Evolutionary conservation across 2,329 filamentous ascomycete genomes (phyloP), one percentile per base, ranked within the genome.

Genomic region (Aspergillus sp.): DNA sequence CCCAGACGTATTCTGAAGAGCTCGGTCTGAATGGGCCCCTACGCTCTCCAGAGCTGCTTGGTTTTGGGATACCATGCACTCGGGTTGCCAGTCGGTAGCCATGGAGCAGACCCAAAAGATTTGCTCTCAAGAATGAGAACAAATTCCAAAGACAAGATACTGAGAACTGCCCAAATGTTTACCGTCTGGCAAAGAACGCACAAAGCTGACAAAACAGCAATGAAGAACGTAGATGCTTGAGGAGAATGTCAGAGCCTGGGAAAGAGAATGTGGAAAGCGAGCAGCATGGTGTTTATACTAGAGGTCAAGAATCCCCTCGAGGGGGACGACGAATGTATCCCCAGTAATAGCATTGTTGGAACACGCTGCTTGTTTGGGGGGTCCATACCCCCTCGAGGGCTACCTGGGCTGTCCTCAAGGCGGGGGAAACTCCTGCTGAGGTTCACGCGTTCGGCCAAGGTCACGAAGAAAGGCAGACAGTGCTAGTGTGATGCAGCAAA

Each of bases 261-360:
- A 73, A 73, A 74, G 73, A 76, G 73, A 76, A 76, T 76, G 73
- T 74, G 70, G 67, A 72, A 31, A 73, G 73, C 73, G 73, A 72
- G 64, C 66, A 69, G 62, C 69, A 73, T 70, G 70, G 66, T 74
- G 73, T 76, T 76, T 76, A 76, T 76, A 55, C 52, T 15, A 74
- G 67, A 69, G 50, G 64, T 67, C 65, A 61, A 64, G 71, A 70
- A 64, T 63, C 62, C 66, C 66, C 65, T 64, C 51, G 58, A 60
- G 62, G 62, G 65, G 68, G 69, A 65, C 64, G 66, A 65, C 64
- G 58, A 61, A 59, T 63, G 62, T 64, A 65, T 64, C 62, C 67
- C 66, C 62, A 68, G 68, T 67, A 67, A 63, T 62, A 67, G 64
- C 72, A 74, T 74, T 71, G 64, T 62, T 73, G 66, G 66, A 65